These are phyloP conservation scores for Penicillium psychrofluorescens DNA, from an alignment of 495 filamentous ascomycete species.

Conservation along the genomic window DNA sequence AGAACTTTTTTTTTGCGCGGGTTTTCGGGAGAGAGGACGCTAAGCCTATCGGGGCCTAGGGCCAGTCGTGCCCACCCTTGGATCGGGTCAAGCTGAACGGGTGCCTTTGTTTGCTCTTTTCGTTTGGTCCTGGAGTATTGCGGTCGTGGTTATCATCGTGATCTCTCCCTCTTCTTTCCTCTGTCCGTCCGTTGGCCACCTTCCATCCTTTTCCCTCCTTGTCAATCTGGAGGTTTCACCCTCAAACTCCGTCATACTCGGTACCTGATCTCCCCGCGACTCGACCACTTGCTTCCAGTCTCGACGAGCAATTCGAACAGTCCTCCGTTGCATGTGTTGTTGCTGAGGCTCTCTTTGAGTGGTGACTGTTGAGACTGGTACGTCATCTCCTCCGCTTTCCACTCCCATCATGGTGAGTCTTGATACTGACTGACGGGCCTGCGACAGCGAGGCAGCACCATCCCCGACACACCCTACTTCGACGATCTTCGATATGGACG, in stretches of 20 bases:
- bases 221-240: background rate
- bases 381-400: too few species aligned
- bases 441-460: background rate
- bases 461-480: background rate
- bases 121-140: background rate
- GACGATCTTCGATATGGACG: slow-evolving; percentile 17
- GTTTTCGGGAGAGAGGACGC: slow-evolving; percentile 9
- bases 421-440: too few species aligned
- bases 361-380: too few species aligned
- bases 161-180: background rate
- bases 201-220: background rate
- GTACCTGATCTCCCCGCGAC: too few species aligned
- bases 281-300: too few species aligned
- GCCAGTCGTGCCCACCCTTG: slow-evolving; percentile 20
- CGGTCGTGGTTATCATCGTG: too few species aligned
- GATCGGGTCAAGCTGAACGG: background rate
- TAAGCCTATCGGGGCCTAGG: slow-evolving; percentile 37
- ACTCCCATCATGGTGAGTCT: too few species aligned
- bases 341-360: too few species aligned
- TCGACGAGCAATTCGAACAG: too few species aligned
- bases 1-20: slow-evolving; percentile 24
- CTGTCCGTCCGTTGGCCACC: background rate
- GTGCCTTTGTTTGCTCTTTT: background rate
- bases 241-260: too few species aligned
- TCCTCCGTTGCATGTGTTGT: too few species aligned